Evolutionary conservation across 2,329 filamentous ascomycete species (phyloP).

Genomic region (Talaromyces sp.): DNA sequence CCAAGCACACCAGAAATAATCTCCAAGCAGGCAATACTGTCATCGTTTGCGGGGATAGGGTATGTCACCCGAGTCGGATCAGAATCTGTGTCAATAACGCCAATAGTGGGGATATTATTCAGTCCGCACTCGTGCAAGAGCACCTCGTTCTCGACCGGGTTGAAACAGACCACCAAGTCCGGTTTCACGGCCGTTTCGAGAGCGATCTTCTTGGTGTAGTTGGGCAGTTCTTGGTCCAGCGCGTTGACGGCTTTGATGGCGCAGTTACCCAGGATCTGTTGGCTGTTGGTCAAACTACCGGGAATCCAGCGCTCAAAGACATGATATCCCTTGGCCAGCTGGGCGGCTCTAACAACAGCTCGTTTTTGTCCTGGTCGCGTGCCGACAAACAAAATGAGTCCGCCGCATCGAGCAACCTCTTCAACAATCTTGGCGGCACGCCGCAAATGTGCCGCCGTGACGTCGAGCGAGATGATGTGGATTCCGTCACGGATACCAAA

Average conservation of each 20-base stretch:
- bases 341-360: constrained; percentile 73
- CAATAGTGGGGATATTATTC: constrained; percentile 87
- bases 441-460: constrained; percentile 82
- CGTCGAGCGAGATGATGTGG: constrained; percentile 89
- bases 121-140: constrained; percentile 85
- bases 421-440: constrained; percentile 88
- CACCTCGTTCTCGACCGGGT: constrained; percentile 86
- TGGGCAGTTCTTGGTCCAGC: constrained; percentile 56
- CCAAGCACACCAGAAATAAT: constrained; percentile 82
- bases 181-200: constrained; percentile 66
- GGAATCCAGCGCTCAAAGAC: constrained; percentile 91
- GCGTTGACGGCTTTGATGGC: constrained; percentile 71
- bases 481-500: constrained; percentile 81
- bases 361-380: constrained; percentile 76
- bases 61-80: constrained; percentile 95
- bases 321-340: constrained; percentile 73
- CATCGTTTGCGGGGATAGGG: constrained; percentile 92
- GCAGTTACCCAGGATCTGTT: constrained; percentile 73
- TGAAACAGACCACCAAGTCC: constrained; percentile 86
- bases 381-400: constrained; percentile 84
- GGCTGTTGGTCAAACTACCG: constrained; percentile 84
- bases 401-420: constrained; percentile 74
- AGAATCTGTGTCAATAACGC: constrained; percentile 86
- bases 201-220: constrained; percentile 61
- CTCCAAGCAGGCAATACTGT: constrained; percentile 77